These are phyloP conservation scores for Dunaliella primolecta DNA, from an alignment of 139 green algal genomes.

Conservation along the genomic window DNA sequence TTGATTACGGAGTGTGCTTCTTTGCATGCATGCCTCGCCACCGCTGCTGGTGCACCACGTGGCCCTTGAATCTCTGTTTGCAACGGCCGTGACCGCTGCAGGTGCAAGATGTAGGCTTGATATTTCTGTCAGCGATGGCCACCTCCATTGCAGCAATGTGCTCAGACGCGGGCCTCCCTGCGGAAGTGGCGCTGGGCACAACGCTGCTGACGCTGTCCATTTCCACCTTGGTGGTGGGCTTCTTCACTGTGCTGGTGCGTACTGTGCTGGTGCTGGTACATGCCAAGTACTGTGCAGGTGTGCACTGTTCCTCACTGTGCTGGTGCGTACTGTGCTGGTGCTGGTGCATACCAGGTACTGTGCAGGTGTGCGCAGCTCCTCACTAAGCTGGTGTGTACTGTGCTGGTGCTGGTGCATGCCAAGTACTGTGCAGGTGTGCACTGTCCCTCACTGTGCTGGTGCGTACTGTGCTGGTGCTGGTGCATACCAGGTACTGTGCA, in stretches of 20 bases:
- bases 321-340: slow-evolving; percentile 47
- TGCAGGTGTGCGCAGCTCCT: no score
- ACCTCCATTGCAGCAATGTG: slow-evolving; percentile 48
- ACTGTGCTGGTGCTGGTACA: not conserved
- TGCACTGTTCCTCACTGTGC: slow-evolving; percentile 57
- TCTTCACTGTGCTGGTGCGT: slow-evolving; percentile 66
- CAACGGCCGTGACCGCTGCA: no score
- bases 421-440: no score
- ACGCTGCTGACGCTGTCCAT: slow-evolving; percentile 58
- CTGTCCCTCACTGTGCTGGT: slow-evolving; percentile 60
- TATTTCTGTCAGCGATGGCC: slow-evolving; percentile 77
- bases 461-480: slow-evolving; percentile 33
- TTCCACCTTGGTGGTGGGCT: slow-evolving; percentile 61
- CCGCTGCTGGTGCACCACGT: no score
- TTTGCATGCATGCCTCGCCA: no score
- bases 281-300: no score
- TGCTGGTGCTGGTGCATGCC: no score
- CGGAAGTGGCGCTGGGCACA: slow-evolving; percentile 51
- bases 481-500: no score
- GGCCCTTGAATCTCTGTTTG: no score
- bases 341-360: no score
- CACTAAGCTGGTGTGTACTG: slow-evolving; percentile 60
- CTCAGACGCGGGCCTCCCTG: slow-evolving; percentile 6
- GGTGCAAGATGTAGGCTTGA: slow-evolving; percentile 73
- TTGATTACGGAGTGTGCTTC: no score